Percentiles rank a stretch among this genome's conserved stretches.
These are phyloP conservation scores for Dendrobium officinale DNA, from an alignment of 106 monocot genomes.

Conservation along the genomic window DNA sequence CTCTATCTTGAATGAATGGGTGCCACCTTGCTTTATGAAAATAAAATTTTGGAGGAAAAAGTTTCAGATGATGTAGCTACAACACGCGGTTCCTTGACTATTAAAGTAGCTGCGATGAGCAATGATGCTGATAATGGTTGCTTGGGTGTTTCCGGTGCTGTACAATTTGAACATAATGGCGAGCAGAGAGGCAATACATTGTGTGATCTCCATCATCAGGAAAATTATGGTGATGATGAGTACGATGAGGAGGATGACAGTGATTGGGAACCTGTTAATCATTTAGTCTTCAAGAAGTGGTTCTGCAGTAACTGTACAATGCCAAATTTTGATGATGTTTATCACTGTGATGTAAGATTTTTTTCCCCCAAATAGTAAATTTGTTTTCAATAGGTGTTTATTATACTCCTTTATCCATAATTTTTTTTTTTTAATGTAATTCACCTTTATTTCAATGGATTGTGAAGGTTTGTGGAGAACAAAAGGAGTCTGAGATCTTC, in stretches of 20 bases:
- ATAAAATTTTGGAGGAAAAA: slow-evolving; percentile 11
- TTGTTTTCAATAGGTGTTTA: not conserved
- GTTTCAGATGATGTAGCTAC: not conserved
- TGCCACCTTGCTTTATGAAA: slow-evolving; percentile 11
- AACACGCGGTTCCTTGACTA: slow-evolving; percentile 3
- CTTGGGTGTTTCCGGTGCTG: slow-evolving; percentile 6
- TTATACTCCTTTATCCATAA: not conserved
- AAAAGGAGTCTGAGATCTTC: slow-evolving; percentile 47
- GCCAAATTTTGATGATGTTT: slow-evolving; percentile 59
- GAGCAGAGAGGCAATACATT: slow-evolving; percentile 28
- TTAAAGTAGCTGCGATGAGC: slow-evolving; percentile 1
- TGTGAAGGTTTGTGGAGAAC: slow-evolving; percentile 66
- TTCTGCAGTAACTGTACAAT: slow-evolving; percentile 82
- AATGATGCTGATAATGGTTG: slow-evolving; percentile 14
- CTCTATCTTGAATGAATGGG: slow-evolving; percentile 11
- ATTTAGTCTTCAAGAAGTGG: slow-evolving; percentile 49
- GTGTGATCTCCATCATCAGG: slow-evolving; percentile 42
- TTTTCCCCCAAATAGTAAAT: not conserved
- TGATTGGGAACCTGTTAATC: slow-evolving; percentile 74
- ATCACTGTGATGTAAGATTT: slow-evolving; percentile 52
- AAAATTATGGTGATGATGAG: slow-evolving; percentile 46
- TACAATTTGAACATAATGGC: slow-evolving; percentile 4
- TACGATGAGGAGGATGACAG: slow-evolving; percentile 77
- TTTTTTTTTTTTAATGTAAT: not conserved
- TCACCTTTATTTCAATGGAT: slow-evolving; percentile 5